Evolutionary conservation across 352 stramenopile species (phyloP), one percentile per base, ranked within the genome.

Genomic region (Sclerospora graminicola): DNA sequence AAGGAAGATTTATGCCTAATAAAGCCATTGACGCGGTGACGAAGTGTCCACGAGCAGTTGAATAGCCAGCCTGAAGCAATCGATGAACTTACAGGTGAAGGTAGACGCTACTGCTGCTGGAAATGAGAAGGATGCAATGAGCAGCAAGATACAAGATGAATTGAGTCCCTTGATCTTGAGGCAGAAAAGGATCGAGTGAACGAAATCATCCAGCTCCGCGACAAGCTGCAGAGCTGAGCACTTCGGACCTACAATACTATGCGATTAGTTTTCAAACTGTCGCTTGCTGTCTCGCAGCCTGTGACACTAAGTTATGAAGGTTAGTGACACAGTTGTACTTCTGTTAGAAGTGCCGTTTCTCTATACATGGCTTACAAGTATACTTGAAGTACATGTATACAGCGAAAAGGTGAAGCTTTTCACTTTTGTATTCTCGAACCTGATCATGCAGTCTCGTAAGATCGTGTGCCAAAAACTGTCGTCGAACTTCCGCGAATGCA

Each of bases 181-280:
- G 68, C 85, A 0, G 93, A 97, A 66, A 96, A 96, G 54, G 77
- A 73, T 24, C 77, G 79, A 11, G 85, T 95, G 27, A 86, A 98
- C 35, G 93, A 97, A 49, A 65, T 98, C 10, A 93, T 92, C 15
- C 59, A 84, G n/a, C 64, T 94, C 2, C 92, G 92, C 33, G 90
- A 96, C 48, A 95, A 98, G 54, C 84, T 99, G 27, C 74, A 89
- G 41, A 58, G 81, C 26, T 53, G 38, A 89, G 77, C 13, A 95
- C 95, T 23, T 92, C 94, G 1, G 91, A 98, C 56, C 55, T 99
- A 5, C 96, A 98, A 48, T 98, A 98, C 59, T 89, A 89, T 18
- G 88, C 82, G 4, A 87, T 99, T 49, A n/a, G n/a, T n/a, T n/a
- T n/a, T n/a, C n/a, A n/a, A n/a, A n/a, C n/a, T n/a, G n/a, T n/a